Evolutionary conservation across 371 early-diverging fungal genomes (phyloP).

Genomic region (Basidiobolus meristosporus): DNA sequence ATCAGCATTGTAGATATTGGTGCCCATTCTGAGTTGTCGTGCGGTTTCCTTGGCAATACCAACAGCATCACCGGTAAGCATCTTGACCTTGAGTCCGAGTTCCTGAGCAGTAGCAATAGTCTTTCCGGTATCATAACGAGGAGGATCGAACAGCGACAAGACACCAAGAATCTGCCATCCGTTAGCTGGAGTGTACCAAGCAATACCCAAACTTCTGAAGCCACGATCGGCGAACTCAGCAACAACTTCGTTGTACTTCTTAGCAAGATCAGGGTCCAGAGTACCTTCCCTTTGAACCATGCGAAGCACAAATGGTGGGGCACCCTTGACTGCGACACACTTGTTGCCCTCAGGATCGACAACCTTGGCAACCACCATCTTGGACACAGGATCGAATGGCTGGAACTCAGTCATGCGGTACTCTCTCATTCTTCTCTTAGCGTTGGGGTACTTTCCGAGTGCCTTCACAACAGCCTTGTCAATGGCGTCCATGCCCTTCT

Average conservation of each 20-base stretch:
- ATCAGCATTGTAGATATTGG: conserved; percentile 39
- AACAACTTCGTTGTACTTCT: conserved; percentile 21
- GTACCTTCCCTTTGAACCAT: conserved; percentile 14
- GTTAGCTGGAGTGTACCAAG: conserved; percentile 30
- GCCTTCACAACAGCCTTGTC: conserved; percentile 49
- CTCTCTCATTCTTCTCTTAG: too few relatives aligned
- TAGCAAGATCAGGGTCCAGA: conserved; percentile 15
- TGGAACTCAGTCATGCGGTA: conserved; percentile 37
- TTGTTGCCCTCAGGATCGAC: conserved; percentile 1
- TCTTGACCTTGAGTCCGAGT: conserved; percentile 78
- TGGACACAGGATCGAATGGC: conserved; percentile 1
- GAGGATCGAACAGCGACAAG: conserved; percentile 75
- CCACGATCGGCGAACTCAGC: conserved; percentile 59
- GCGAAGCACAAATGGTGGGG: conserved; percentile 64
- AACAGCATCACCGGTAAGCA: conserved; percentile 90
- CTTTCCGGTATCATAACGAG: conserved; percentile 58
- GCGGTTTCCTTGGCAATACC: conserved; percentile 80
- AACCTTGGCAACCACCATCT: background rate
- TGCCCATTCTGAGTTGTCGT: conserved; percentile 48
- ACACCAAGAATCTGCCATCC: conserved; percentile 39
- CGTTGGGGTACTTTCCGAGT: too few relatives aligned
- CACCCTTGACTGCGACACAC: background rate
- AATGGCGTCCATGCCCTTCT: conserved; percentile 54
- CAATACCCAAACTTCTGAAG: conserved; percentile 71
- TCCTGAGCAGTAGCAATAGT: conserved; percentile 64